Conservation (phyloP, 73 alveolate species). For the Tetrahymena malaccensis region DNA sequence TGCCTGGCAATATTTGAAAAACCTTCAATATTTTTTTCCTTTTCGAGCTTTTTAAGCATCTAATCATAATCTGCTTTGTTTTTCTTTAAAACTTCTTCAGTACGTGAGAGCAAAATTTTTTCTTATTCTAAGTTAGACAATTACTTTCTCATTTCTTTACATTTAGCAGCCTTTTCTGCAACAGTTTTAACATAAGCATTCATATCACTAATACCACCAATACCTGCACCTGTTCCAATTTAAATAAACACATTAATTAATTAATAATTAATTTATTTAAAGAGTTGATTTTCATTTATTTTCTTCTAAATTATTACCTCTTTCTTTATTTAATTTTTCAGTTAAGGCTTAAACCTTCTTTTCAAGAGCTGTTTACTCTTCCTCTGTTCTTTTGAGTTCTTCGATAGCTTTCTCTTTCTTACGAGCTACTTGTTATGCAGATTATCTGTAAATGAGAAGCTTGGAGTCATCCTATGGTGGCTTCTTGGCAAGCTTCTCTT, state of each 20-base stretch:
- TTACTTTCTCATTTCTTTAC: slow-evolving; percentile 75
- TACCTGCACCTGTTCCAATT: slow-evolving; percentile 48
- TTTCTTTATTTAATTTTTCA: slow-evolving; percentile 54
- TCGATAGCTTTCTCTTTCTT: slow-evolving; percentile 72
- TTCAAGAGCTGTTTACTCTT: slow-evolving; percentile 74
- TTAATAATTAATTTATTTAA: slow-evolving; percentile 61
- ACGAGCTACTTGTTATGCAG: slow-evolving; percentile 76
- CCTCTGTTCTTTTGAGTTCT: slow-evolving; percentile 65
- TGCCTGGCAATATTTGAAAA: slow-evolving; percentile 30
- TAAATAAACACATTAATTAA: slow-evolving; percentile 72
- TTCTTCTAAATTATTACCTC: slow-evolving; percentile 58
- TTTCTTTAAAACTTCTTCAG: slow-evolving; percentile 64
- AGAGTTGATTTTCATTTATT: too few species aligned
- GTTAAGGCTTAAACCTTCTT: slow-evolving; percentile 40
- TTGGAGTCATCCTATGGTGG: slow-evolving; percentile 71
- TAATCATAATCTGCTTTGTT: slow-evolving; percentile 62
- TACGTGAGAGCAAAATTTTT: slow-evolving; percentile 64
- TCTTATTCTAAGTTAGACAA: slow-evolving; percentile 73
- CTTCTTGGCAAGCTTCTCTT: slow-evolving; percentile 64
- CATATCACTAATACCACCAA: neutral
- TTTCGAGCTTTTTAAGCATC: slow-evolving; percentile 49
- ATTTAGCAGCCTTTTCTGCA: slow-evolving; percentile 66
- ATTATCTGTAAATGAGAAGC: slow-evolving; percentile 71
- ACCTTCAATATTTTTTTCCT: slow-evolving; percentile 52
- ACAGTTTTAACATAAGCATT: slow-evolving; percentile 64